Evolutionary conservation across 164 flowering plant species (phyloP).

Genomic region (Tetrastigma voinierianum): DNA sequence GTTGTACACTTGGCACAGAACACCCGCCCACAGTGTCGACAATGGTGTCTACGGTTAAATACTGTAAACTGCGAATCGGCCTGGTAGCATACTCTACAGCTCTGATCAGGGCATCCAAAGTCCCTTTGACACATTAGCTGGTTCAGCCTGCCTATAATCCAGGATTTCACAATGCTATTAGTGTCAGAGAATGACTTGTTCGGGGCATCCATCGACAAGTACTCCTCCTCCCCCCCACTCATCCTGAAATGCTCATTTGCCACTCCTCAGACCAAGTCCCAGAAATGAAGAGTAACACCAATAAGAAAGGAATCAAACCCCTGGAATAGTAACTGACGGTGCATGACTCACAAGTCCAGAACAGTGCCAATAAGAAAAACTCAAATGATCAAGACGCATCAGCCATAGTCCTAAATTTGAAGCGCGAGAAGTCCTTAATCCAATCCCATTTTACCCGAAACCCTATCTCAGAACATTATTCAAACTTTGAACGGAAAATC

Average conservation of each 20-base stretch:
- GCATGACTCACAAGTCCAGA: neutral
- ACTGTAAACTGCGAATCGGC: slow-evolving; percentile 84
- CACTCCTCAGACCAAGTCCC: slow-evolving; percentile 10
- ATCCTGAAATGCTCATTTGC: slow-evolving; percentile 65
- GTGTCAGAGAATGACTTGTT: slow-evolving; percentile 55
- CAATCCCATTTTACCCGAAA: too few species aligned
- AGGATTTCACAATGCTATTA: slow-evolving; percentile 54
- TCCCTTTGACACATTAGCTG: slow-evolving; percentile 78
- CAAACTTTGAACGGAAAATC: too few species aligned
- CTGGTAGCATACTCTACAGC: slow-evolving; percentile 92
- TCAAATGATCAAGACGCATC: neutral
- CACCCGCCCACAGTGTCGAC: slow-evolving; percentile 87
- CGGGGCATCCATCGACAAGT: slow-evolving; percentile 60
- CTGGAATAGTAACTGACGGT: neutral
- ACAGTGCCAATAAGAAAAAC: neutral
- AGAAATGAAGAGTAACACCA: neutral
- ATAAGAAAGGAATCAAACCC: neutral
- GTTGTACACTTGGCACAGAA: slow-evolving; percentile 90
- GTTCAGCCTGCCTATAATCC: slow-evolving; percentile 78
- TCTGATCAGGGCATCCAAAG: slow-evolving; percentile 99
- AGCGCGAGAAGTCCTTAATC: neutral
- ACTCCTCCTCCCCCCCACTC: slow-evolving; percentile 47
- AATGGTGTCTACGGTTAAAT: slow-evolving; percentile 88
- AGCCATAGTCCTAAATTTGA: neutral
- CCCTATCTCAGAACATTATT: too few species aligned